Evolutionary conservation across 805 yeast genomes (phyloP).

Genomic region (Blastobotrys chiropterorum): DNA sequence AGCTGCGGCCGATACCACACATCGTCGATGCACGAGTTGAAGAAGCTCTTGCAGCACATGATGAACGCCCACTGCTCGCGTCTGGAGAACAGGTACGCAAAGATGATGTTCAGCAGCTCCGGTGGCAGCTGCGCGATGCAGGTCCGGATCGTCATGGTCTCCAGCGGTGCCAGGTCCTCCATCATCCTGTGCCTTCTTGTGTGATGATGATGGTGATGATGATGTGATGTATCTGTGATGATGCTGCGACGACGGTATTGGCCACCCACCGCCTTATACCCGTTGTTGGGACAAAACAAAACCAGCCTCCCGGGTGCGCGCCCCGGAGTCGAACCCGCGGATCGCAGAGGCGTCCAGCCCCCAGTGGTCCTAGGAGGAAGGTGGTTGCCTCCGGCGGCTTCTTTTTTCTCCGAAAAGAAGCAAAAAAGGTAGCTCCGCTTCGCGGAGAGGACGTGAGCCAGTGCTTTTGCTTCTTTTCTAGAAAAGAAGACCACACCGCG

Average conservation of each 20-base stretch:
- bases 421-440: too few relatives aligned
- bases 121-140: slow-evolving; percentile 35
- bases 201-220: background rate
- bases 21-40: slow-evolving; percentile 66
- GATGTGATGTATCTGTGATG: background rate
- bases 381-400: too few relatives aligned
- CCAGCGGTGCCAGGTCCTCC: slow-evolving; percentile 6
- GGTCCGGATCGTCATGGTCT: background rate
- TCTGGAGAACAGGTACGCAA: slow-evolving; percentile 15
- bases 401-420: too few relatives aligned
- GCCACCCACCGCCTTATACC: background rate
- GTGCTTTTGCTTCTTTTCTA: too few relatives aligned
- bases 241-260: background rate
- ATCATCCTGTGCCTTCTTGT: background rate
- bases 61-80: slow-evolving; percentile 32
- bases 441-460: too few relatives aligned
- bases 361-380: too few relatives aligned
- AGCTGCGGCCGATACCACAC: slow-evolving; percentile 85
- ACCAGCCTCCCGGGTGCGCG: too few relatives aligned
- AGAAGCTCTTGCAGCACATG: slow-evolving; percentile 77
- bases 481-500: too few relatives aligned
- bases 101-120: slow-evolving; percentile 32
- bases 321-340: too few relatives aligned
- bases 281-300: slow-evolving; percentile 1
- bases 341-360: too few relatives aligned